phyloP scores from a whole-genome alignment of 768 basidiomycete species.

The Trametes coccinea region DNA sequence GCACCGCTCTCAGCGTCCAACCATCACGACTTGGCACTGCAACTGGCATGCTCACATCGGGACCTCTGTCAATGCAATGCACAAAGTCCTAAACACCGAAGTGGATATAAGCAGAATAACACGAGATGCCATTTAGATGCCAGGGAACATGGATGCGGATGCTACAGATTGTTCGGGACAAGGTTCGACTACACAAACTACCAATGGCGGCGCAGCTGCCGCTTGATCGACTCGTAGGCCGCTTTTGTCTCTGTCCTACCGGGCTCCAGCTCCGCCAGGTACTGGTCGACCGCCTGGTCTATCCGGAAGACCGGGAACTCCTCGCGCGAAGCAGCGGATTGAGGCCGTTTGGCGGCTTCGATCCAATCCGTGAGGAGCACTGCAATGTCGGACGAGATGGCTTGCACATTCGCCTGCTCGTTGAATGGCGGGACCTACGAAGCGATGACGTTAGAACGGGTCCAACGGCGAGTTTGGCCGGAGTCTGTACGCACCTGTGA shows the following conservation, averaged over 20 bases:
- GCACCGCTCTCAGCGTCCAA: no score
- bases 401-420: conserved; percentile 74
- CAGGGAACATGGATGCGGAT: background rate
- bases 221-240: conserved; percentile 69
- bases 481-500: conserved; percentile 61
- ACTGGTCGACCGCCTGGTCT: conserved; percentile 71
- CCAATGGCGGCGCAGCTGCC: conserved; percentile 72
- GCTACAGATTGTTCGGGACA: conserved; percentile 5
- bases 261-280: conserved; percentile 68
- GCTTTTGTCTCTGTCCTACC: conserved; percentile 60
- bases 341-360: conserved; percentile 71
- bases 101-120: no score
- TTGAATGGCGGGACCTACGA: conserved; percentile 80
- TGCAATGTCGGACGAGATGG: conserved; percentile 80
- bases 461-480: conserved; percentile 6
- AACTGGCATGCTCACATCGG: no score
- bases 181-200: conserved; percentile 34
- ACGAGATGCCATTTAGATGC: background rate
- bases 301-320: conserved; percentile 81
- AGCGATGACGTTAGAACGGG: background rate
- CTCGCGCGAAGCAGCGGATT: conserved; percentile 57
- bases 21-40: no score
- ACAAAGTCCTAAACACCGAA: no score
- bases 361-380: conserved; percentile 81
- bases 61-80: no score